Conservation (phyloP, 805 yeast species). For the Nakazawaea peltata region DNA sequence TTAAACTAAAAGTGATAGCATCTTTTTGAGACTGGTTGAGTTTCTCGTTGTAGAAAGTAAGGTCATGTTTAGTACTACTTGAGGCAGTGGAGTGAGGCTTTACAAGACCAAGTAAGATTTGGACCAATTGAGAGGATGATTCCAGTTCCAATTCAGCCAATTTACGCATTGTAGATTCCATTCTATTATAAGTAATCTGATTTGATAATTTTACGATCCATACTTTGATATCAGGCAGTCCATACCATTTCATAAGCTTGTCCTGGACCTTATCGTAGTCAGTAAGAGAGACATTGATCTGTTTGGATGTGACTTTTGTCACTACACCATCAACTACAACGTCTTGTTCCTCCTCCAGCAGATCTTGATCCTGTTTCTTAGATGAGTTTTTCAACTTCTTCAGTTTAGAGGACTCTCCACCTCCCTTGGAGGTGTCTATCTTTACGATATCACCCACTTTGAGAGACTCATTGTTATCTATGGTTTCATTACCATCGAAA, state of each 20-base stretch:
- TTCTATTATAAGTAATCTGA: slow-evolving; percentile 66
- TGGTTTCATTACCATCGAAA: slow-evolving; percentile 20
- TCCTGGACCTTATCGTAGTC: slow-evolving; percentile 41
- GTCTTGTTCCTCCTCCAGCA: slow-evolving; percentile 16
- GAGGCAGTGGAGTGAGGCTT: slow-evolving; percentile 23
- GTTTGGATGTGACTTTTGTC: slow-evolving; percentile 37
- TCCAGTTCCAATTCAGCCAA: slow-evolving; percentile 37
- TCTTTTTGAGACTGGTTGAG: slow-evolving; percentile 64
- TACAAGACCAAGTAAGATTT: slow-evolving; percentile 37
- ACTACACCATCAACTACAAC: slow-evolving; percentile 56
- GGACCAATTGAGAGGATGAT: slow-evolving; percentile 30
- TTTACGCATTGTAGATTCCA: slow-evolving; percentile 70
- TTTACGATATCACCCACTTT: slow-evolving; percentile 74
- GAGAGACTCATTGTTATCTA: slow-evolving; percentile 41
- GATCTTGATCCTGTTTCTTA: slow-evolving; percentile 18
- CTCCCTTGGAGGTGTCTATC: slow-evolving; percentile 35
- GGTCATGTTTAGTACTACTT: slow-evolving; percentile 6
- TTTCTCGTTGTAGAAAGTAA: slow-evolving; percentile 28
- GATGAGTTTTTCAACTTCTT: slow-evolving; percentile 22
- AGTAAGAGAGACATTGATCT: slow-evolving; percentile 53
- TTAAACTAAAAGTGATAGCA: slow-evolving; percentile 65
- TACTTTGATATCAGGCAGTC: slow-evolving; percentile 36
- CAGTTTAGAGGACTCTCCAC: slow-evolving; percentile 12
- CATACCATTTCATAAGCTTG: slow-evolving; percentile 35
- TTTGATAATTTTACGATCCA: slow-evolving; percentile 67